Conservation (phyloP, 139 green algal species). For the Dunaliella primolecta region DNA sequence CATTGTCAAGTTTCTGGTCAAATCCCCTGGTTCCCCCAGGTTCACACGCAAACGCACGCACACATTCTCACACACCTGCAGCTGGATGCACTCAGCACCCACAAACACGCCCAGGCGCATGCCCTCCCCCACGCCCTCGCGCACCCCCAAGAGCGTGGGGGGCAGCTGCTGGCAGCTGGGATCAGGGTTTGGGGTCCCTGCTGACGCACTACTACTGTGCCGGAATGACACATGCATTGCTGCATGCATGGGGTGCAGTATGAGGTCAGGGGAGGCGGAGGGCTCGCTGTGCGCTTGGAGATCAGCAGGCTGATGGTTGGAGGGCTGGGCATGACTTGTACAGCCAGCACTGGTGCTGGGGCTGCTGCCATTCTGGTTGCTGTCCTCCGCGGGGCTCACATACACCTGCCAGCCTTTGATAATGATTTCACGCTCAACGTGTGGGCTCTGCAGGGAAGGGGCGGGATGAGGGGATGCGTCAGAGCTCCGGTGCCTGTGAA, state of each 20-base stretch:
- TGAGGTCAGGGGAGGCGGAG: not conserved
- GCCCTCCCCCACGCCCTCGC: not conserved
- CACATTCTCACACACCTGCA: slow-evolving; percentile 33
- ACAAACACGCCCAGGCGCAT: slow-evolving; percentile 37
- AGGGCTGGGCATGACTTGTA: too few species aligned
- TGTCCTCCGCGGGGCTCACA: slow-evolving; percentile 18
- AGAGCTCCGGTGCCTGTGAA: too few species aligned
- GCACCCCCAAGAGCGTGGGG: not conserved
- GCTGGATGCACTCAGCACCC: slow-evolving; percentile 22
- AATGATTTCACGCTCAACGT: slow-evolving; percentile 19
- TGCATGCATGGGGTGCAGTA: slow-evolving; percentile 23
- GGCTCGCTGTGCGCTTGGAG: not conserved
- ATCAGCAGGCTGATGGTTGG: not conserved
- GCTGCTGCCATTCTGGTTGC: not conserved
- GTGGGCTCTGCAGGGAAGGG: slow-evolving; percentile 19
- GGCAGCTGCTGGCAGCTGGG: not conserved
- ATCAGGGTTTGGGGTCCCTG: not conserved
- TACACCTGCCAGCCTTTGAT: slow-evolving; percentile 33
- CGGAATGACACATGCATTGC: slow-evolving; percentile 25
- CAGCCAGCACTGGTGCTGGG: too few species aligned
- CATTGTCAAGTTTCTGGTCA: too few species aligned
- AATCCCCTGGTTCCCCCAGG: too few species aligned
- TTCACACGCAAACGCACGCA: too few species aligned
- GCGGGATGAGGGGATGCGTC: too few species aligned
- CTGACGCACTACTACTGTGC: not conserved